Conservation (phyloP, 2,329 filamentous ascomycete genomes). For the Lasiodiplodia sp. region DNA sequence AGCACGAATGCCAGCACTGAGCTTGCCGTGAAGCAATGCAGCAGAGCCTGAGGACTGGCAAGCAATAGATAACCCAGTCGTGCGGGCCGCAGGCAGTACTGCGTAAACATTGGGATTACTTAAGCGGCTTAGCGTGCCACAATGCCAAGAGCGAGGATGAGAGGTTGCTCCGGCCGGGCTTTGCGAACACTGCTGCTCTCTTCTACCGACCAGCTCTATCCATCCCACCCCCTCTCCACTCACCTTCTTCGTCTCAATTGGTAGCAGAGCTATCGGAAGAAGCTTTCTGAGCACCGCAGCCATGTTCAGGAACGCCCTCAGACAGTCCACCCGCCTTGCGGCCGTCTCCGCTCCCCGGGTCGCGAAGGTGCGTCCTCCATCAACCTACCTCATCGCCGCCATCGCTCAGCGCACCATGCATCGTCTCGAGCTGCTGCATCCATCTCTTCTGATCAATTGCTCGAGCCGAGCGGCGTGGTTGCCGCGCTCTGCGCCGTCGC, state of each 20-base stretch:
- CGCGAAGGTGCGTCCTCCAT: constrained; percentile 77
- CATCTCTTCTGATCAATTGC: background rate
- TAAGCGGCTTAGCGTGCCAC: background rate
- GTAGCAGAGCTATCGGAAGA: constrained; percentile 49
- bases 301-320: constrained; percentile 99
- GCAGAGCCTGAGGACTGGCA: background rate
- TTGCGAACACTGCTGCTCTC: background rate
- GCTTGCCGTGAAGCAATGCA: background rate
- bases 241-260: constrained; percentile 54
- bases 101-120: background rate
- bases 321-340: constrained; percentile 94
- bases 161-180: background rate
- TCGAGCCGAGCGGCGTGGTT: background rate
- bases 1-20: background rate
- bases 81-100: background rate
- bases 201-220: constrained; percentile 36
- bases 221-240: constrained; percentile 49
- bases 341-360: constrained; percentile 88
- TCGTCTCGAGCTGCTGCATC: constrained; percentile 50
- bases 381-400: constrained; percentile 33
- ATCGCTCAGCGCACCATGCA: constrained; percentile 50
- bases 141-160: background rate
- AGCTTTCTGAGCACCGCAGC: constrained; percentile 58
- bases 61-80: background rate
- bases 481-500: constrained; percentile 5